These are phyloP conservation scores for Penicillium occitanis DNA, from an alignment of 2,329 filamentous ascomycete species.

Conservation along the genomic window DNA sequence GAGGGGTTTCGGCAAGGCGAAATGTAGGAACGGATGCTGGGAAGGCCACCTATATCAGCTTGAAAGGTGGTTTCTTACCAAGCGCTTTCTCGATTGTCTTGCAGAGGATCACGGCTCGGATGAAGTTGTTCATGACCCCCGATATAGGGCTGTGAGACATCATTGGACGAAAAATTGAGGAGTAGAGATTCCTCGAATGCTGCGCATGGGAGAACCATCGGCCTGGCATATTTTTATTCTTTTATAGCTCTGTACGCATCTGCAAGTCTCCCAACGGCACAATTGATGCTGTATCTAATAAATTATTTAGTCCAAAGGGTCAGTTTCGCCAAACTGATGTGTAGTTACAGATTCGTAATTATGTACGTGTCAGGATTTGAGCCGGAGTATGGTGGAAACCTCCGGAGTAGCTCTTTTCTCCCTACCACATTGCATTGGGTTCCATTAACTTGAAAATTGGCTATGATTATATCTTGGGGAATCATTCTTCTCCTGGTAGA, in stretches of 20 bases:
- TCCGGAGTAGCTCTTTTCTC: no score
- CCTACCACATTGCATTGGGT: no score
- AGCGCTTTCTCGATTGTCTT: not conserved
- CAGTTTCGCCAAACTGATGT: no score
- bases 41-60: not conserved
- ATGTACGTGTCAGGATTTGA: no score
- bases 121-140: not conserved
- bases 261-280: no score
- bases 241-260: not conserved
- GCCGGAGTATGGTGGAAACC: no score
- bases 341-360: no score
- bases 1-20: not conserved
- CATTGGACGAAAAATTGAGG: not conserved
- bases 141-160: not conserved
- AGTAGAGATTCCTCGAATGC: not conserved
- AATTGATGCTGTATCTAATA: no score
- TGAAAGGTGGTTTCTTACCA: not conserved
- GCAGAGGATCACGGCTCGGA: not conserved
- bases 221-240: conserved; percentile 11
- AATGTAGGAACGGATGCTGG: not conserved
- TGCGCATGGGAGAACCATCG: not conserved
- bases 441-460: no score
- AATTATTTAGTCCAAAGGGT: no score
- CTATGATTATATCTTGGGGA: no score
- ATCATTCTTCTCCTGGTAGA: no score